phyloP scores from a whole-genome alignment of 768 basidiomycete genomes.

The Tylopilus cervinicoccineus region DNA sequence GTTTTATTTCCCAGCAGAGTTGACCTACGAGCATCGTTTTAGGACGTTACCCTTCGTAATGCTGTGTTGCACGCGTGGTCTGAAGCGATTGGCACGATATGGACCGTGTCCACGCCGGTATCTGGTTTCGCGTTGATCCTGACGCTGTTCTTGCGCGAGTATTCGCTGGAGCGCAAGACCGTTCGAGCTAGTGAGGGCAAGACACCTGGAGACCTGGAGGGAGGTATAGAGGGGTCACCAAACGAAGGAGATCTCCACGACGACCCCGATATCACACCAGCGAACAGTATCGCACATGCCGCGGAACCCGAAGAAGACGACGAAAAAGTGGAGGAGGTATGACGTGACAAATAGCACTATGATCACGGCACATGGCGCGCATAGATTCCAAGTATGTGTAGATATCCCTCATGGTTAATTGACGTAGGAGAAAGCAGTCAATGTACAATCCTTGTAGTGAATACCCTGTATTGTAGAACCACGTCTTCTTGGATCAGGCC shows the following conservation, averaged over 20 bases:
- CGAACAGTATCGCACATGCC: not conserved
- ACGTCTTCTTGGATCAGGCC: no score
- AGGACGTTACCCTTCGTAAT: conserved; percentile 49
- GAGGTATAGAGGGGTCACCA: conserved; percentile 2
- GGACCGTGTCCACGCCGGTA: conserved; percentile 61
- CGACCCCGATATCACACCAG: not conserved
- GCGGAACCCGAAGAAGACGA: not conserved
- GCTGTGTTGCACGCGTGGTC: conserved; percentile 61
- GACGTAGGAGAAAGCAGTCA: not conserved
- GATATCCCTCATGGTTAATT: not conserved
- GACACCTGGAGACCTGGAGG: conserved; percentile 30
- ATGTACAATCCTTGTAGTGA: not conserved
- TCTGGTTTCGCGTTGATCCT: conserved; percentile 48
- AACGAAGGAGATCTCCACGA: not conserved
- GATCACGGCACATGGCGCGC: not conserved
- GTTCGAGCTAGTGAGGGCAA: conserved; percentile 35
- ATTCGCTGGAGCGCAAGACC: conserved; percentile 53
- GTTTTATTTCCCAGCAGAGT: not conserved
- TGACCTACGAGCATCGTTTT: not conserved
- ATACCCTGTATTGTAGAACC: not conserved
- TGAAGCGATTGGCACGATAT: conserved; percentile 59
- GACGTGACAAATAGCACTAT: not conserved
- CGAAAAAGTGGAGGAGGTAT: not conserved
- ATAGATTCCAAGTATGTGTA: conserved; percentile 1
- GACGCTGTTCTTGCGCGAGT: conserved; percentile 53